Evolutionary conservation across 805 yeast genomes (phyloP).

Genomic region (Yarrowia sp.): DNA sequence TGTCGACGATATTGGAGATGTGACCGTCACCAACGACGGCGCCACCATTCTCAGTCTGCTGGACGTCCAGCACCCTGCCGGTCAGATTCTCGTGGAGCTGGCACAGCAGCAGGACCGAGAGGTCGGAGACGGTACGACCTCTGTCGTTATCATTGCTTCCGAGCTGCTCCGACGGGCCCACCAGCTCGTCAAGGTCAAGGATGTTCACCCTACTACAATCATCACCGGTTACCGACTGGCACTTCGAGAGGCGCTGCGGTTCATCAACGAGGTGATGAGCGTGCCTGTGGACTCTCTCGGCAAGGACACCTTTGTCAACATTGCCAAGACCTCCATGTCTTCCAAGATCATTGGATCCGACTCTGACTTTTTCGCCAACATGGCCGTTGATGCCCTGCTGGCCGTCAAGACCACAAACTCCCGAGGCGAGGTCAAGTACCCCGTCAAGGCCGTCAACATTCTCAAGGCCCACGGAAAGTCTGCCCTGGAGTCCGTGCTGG

Average conservation of each 20-base stretch:
- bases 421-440: conserved; percentile 87
- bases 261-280: conserved; percentile 80
- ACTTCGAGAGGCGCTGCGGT: conserved; percentile 82
- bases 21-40: conserved; percentile 97
- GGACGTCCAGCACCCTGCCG: conserved; percentile 99
- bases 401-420: conserved; percentile 89
- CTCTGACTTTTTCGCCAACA: conserved; percentile 78
- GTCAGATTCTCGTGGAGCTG: conserved; percentile 90
- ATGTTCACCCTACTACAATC: conserved; percentile 94
- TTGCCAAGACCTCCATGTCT: conserved; percentile 97
- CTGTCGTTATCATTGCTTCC: conserved; percentile 93
- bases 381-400: conserved; percentile 93
- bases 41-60: conserved; percentile 88
- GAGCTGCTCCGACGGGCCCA: conserved; percentile 90
- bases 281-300: conserved; percentile 75
- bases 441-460: conserved; percentile 94
- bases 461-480: conserved; percentile 97
- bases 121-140: conserved; percentile 97
- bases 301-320: conserved; percentile 79
- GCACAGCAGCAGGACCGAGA: conserved; percentile 99
- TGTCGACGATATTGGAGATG: conserved; percentile 98
- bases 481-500: conserved; percentile 76
- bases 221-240: conserved; percentile 96
- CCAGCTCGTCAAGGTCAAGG: conserved; percentile 82
- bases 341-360: conserved; percentile 94